A percentile compares a stretch with the other conserved stretches of the same genome.
phyloP scores from a whole-genome alignment of 2,329 filamentous ascomycete species.

The Fusarium equiseti region DNA sequence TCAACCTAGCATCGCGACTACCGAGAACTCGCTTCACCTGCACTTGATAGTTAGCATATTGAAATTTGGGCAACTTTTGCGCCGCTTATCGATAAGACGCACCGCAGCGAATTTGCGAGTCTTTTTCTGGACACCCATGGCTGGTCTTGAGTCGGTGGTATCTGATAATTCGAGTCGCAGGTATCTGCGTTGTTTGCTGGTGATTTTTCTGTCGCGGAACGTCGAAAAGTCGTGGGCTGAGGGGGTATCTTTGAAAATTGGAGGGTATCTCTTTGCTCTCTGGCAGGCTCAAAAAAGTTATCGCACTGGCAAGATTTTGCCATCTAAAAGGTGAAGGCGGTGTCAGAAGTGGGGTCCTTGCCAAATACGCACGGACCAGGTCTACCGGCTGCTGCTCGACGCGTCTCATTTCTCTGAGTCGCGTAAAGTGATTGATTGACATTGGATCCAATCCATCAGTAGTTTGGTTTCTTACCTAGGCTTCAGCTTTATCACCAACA shows the following conservation, averaged over 20 bases:
- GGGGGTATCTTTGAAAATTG: conserved; percentile 15
- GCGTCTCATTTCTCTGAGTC: conserved; percentile 51
- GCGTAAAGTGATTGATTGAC: conserved; percentile 55
- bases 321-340: conserved; percentile 45
- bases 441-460: not conserved
- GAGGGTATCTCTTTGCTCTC: conserved; percentile 24
- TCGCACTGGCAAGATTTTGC: conserved; percentile 46
- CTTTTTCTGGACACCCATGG: conserved; percentile 89
- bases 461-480: conserved; percentile 29
- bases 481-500: conserved; percentile 33
- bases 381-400: conserved; percentile 38
- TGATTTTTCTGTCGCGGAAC: not conserved
- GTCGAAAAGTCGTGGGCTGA: conserved; percentile 1
- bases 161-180: not conserved
- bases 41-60: conserved; percentile 23
- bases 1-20: conserved; percentile 81
- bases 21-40: conserved; percentile 86
- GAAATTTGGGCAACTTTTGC: conserved; percentile 38
- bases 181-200: not conserved
- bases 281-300: conserved; percentile 45
- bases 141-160: conserved; percentile 4
- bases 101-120: conserved; percentile 89
- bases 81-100: conserved; percentile 51
- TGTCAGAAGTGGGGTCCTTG: conserved; percentile 38
- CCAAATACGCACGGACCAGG: conserved; percentile 46